Base-by-base conservation (phyloP, 129 eudicot species). In the Lonicera japonica region DNA sequence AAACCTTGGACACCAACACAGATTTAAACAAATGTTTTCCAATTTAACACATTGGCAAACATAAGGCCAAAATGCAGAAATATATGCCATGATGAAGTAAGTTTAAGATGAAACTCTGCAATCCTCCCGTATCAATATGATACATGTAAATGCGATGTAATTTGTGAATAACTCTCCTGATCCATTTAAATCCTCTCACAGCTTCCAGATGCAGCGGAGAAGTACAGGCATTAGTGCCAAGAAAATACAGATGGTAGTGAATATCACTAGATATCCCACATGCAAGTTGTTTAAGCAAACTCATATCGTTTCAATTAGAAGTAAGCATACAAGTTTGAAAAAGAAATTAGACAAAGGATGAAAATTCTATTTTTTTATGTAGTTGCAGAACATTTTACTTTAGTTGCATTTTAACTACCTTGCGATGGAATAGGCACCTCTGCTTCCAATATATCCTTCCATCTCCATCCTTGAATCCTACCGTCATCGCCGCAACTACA, bases 401-500 rank as follows among this genome's bases (percentile, higher is more conserved):
- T 3, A 10, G 50, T 10, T 4, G 50, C 50, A 43, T 8, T 43
- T 43, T 11, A 21, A 67, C 64, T 71, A 90, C 94, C 84, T 67
- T 68, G 79, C 36, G 72, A 66, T 41, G 66, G 73, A 36, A 21
- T 48, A 60, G 74, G 62, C 23, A 50, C 70, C 39, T 82, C 78
- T 23, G 77, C 56, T 18, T 59, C 82, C 60, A 69, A 34, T 21
- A 87, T 73, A 39, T 84, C 88, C 57, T 76, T 87, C 98, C 98
- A 92, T 60, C 75, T 87, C 99, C 99, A 92, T 73, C 99, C 99
- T 57, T 81, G 82, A 63, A 88, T 78, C 60, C 85, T 80, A 52
- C 99, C 99, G 80, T 92, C 99, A 74, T 92, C 96, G 8, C 99
- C 99, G 68, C 99, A 92, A 67, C 96, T 92, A 69, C 51, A 84